Base-by-base conservation (phyloP, 2,329 filamentous ascomycete genomes). In the Colletotrichum viniferum region DNA sequence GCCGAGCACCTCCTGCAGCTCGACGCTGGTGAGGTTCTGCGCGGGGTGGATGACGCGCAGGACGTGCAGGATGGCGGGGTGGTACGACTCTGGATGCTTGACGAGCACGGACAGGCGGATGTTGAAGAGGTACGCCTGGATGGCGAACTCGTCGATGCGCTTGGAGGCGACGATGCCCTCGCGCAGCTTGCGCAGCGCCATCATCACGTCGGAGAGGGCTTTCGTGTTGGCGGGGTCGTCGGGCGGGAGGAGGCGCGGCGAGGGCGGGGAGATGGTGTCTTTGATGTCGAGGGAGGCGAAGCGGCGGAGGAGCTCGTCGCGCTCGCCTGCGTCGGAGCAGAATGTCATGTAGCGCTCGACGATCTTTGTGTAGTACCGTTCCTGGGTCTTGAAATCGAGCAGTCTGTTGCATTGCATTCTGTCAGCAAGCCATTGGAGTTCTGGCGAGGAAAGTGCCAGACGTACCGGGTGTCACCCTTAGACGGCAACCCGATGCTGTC, bases 71-170 rank as follows among this genome's bases (percentile, higher is more conserved):
- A 98, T 91, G 2, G 96, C 95, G 0, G 96, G 95, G 77, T 96
- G 94, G 83, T 98, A 99, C 2, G 96, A 96, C 79, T 98, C 95
- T 79, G 94, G 94, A 79, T 97, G 93, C 77, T 93, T 92, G 73
- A 94, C 92, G 38, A 98, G 90, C 77, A 99, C 93, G 28, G 94
- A 93, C 30, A 96, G 89, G 70, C 96, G 94, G 79, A 98, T 95
- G 80, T 95, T 95, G 87, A 98, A 98, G 77, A 98, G 92, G 85
- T 98, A 98, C 18, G 93, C 95, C 79, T 96, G 93, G n/a, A 94
- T 92, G 2, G 96, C 93, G 84, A 99, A 99, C 68, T 91, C 88
- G 81, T 98, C 94, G 43, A 89, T 87, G 24, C 96, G 92, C 69
- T 92, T 91, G 10, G 94, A 93, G 14, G 95, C 95, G 4, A 98